Conservation (phyloP, 495 filamentous ascomycete genomes). For the Aspergillus hancockii region DNA sequence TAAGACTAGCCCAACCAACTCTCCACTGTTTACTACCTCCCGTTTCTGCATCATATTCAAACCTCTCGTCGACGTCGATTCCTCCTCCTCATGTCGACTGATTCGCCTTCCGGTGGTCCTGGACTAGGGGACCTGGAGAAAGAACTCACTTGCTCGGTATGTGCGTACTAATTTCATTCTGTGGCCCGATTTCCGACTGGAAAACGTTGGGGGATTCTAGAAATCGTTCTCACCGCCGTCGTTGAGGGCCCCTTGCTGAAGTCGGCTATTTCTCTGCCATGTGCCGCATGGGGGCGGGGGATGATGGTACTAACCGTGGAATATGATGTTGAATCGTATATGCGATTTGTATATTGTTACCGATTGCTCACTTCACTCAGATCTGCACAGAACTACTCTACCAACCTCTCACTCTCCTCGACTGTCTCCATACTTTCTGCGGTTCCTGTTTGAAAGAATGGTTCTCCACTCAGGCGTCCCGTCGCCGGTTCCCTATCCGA, state of each 20-base stretch:
- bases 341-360: conserved; percentile 12
- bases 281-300: neutral
- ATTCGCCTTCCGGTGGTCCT: conserved; percentile 22
- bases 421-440: conserved; percentile 97
- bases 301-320: neutral
- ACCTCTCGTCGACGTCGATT: neutral
- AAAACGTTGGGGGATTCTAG: conserved; percentile 11
- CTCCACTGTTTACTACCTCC: neutral
- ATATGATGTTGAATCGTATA: neutral
- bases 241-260: neutral
- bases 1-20: neutral
- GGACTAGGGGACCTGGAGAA: conserved; percentile 69
- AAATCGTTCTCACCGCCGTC: conserved; percentile 8
- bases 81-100: conserved; percentile 21
- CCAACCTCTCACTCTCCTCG: conserved; percentile 91
- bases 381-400: conserved; percentile 97
- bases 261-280: neutral
- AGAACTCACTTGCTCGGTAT: conserved; percentile 89
- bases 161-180: conserved; percentile 32
- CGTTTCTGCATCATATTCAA: neutral
- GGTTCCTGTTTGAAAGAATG: conserved; percentile 92
- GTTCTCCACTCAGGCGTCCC: conserved; percentile 68
- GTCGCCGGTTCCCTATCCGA: conserved; percentile 46
- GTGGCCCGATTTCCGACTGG: neutral
- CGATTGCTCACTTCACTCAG: conserved; percentile 44